Conservation (phyloP, 176 grass and related monocot species). For the Aegilops sharonensis region DNA sequence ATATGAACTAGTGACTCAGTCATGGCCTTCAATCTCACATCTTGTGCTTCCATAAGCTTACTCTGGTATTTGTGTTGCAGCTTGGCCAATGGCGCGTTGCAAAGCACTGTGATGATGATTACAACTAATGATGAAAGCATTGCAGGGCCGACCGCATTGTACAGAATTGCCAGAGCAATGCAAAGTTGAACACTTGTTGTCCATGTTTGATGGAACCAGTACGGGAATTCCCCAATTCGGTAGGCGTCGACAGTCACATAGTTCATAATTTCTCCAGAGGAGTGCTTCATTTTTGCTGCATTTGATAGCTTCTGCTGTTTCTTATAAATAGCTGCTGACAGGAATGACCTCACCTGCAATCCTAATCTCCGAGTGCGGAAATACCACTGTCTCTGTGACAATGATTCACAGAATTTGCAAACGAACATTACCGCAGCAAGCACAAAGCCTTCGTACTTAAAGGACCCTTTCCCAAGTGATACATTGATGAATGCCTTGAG, state of each 20-base stretch:
- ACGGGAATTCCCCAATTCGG: slow-evolving; percentile 90
- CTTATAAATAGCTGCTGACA: slow-evolving; percentile 79
- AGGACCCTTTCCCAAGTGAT: slow-evolving; percentile 54
- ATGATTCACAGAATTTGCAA: slow-evolving; percentile 74
- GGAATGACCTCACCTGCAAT: slow-evolving; percentile 74
- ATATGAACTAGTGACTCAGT: slow-evolving; percentile 78
- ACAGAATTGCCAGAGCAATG: slow-evolving; percentile 78
- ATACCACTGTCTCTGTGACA: slow-evolving; percentile 93
- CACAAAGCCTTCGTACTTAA: slow-evolving; percentile 67
- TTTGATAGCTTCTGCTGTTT: slow-evolving; percentile 81
- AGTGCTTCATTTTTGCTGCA: slow-evolving; percentile 68
- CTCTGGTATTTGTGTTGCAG: slow-evolving; percentile 90
- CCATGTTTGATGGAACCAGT: slow-evolving; percentile 97
- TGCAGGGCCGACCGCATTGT: slow-evolving; percentile 69
- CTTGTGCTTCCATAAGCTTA: slow-evolving; percentile 86
- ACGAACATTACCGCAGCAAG: slow-evolving; percentile 58
- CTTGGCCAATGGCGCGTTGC: slow-evolving; percentile 83
- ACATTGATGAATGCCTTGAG: slow-evolving; percentile 82
- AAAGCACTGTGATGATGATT: slow-evolving; percentile 71
- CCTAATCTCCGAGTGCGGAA: slow-evolving; percentile 80
- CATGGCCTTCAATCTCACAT: slow-evolving; percentile 82
- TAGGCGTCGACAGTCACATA: slow-evolving; percentile 92
- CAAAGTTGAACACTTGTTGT: slow-evolving; percentile 81
- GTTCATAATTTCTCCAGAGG: slow-evolving; percentile 90
- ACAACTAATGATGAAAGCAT: slow-evolving; percentile 68